Evolutionary conservation across 2,329 filamentous ascomycete species (phyloP).

Genomic region (Plenodomus lindquistii): DNA sequence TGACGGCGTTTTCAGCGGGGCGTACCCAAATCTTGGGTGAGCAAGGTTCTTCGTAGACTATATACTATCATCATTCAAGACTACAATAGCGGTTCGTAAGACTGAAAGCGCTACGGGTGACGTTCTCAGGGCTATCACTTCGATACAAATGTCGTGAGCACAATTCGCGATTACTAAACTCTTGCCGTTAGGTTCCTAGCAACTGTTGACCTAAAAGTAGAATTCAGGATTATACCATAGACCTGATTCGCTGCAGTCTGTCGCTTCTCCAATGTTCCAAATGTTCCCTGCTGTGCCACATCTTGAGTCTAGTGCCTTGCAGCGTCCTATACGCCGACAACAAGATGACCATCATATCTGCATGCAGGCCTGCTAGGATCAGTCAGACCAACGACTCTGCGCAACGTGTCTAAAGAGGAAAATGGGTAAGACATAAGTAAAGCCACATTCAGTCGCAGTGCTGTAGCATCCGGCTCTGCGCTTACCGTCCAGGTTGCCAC

Average conservation of each 20-base stretch:
- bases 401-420: background rate
- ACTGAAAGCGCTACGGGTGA: too few relatives aligned
- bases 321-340: background rate
- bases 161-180: too few relatives aligned
- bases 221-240: background rate
- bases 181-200: too few relatives aligned
- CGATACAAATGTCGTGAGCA: too few relatives aligned
- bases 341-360: too few relatives aligned
- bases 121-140: too few relatives aligned
- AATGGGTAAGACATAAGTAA: slow-evolving; percentile 29
- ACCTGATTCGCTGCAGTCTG: background rate
- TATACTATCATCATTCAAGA: background rate
- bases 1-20: background rate
- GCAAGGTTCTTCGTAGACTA: background rate
- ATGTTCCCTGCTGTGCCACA: background rate
- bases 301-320: background rate
- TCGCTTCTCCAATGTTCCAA: background rate
- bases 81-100: too few relatives aligned
- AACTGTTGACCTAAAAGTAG: too few relatives aligned
- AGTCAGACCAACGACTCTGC: slow-evolving; percentile 14
- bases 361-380: too few relatives aligned
- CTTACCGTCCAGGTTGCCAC: slow-evolving; percentile 46
- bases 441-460: slow-evolving; percentile 50
- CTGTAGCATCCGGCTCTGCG: slow-evolving; percentile 44
- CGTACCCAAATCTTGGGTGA: too few relatives aligned